Conservation (phyloP, 768 basidiomycete species). For the Kwoniella europaea region DNA sequence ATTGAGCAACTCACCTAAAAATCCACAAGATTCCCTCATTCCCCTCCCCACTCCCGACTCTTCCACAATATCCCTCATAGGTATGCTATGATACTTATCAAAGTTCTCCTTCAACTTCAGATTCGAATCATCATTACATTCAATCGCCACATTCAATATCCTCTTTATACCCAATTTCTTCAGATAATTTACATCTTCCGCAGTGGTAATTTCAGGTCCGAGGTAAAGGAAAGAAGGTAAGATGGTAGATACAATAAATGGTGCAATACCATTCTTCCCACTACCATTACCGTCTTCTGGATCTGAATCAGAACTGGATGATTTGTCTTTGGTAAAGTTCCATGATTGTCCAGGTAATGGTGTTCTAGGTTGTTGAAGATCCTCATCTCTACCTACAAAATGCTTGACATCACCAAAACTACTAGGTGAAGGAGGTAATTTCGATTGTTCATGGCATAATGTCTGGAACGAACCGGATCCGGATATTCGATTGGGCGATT, state of each 20-base stretch:
- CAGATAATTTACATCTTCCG: conserved; percentile 77
- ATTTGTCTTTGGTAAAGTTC: not conserved
- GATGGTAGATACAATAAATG: conserved; percentile 85
- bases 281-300: conserved; percentile 18
- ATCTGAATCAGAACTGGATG: not conserved
- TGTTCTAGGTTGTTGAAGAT: conserved; percentile 3
- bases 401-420: conserved; percentile 38
- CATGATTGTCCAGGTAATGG: conserved; percentile 13
- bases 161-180: conserved; percentile 77
- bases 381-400: conserved; percentile 40
- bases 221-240: conserved; percentile 88
- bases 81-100: conserved; percentile 75
- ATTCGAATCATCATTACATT: conserved; percentile 80
- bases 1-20: conserved; percentile 69
- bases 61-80: conserved; percentile 94
- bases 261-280: conserved; percentile 36
- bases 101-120: conserved; percentile 71
- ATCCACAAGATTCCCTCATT: conserved; percentile 81
- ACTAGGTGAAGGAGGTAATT: conserved; percentile 45
- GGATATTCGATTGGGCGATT: conserved; percentile 11
- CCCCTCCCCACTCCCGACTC: conserved; percentile 84
- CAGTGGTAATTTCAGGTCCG: conserved; percentile 79
- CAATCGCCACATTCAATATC: conserved; percentile 87
- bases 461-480: conserved; percentile 34
- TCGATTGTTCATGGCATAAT: conserved; percentile 36